Evolutionary conservation across 1,284 basidiomycete species (phyloP), one percentile per base, ranked within the genome.

Genomic region (Microbotryomycetes sp.): DNA sequence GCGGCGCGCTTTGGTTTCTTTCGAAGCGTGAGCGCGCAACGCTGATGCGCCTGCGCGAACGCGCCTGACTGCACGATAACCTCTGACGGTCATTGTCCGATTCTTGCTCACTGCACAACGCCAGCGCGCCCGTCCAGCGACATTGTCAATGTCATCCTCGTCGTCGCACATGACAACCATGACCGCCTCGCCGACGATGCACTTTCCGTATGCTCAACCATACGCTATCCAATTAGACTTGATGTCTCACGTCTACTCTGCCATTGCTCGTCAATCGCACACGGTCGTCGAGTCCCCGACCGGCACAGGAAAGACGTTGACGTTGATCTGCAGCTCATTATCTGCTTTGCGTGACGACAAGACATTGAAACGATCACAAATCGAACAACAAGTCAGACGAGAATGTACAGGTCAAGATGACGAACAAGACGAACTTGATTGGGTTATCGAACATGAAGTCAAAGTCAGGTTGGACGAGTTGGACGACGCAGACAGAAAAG

Each of bases 171-270:
- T n/a, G n/a, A n/a, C 35, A 18, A 41, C 9, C 35, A 18, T 11
- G 35, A 9, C 35, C 35, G 18, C 35, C 11, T 9, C 18, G 35
- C 11, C 35, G 18, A 9, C 9, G 11, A 41, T 41, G 35, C 18
- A 41, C 24, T 94, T 96, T 73, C 91, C 91, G 0, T 93, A 86
- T 71, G 76, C 82, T 6, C 78, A 81, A 3, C 93, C 93, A 0
- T 97, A 98, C 75, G 75, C 80, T 18, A 96, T 96, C 65, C 94
- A 98, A 75, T 78, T 83, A 1, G 83, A 90, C 45, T 81, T 97
- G 35, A 97, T 97, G 93, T 82, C 79, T 15, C 87, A 90, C 62
- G 78, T 97, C 4, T 97, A 94, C 73, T 71, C 80, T 2, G 82
- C 87, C 0, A 88, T 97, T 54, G 91, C 97, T 73, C 67, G 75